These are phyloP conservation scores for Grosmannia clavigera DNA, from an alignment of 2,329 filamentous ascomycete genomes.

Conservation along the genomic window DNA sequence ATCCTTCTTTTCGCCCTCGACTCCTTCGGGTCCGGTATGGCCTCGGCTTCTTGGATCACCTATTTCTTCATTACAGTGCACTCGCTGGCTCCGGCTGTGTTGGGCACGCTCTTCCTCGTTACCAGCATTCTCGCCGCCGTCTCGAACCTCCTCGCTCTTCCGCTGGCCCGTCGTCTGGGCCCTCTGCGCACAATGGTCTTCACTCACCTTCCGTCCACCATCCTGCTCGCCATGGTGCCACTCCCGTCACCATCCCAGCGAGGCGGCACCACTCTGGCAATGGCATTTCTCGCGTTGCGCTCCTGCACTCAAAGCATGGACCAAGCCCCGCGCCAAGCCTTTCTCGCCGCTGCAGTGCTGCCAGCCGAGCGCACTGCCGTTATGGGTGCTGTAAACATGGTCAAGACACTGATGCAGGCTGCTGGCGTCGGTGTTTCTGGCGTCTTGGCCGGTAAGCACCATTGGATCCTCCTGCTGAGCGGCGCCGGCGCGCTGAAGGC, in stretches of 20 bases:
- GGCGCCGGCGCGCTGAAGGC: slow-evolving; percentile 12
- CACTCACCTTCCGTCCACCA: slow-evolving; percentile 56
- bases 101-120: slow-evolving; percentile 43
- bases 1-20: slow-evolving; percentile 26
- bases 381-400: slow-evolving; percentile 57
- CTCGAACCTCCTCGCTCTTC: slow-evolving; percentile 40
- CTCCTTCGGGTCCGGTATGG: slow-evolving; percentile 31
- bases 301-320: slow-evolving; percentile 58
- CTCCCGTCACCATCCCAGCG: slow-evolving; percentile 2
- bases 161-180: slow-evolving; percentile 28
- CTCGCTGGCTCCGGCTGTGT: slow-evolving; percentile 31
- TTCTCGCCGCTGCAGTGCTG: slow-evolving; percentile 52
- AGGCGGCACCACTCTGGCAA: slow-evolving; percentile 6
- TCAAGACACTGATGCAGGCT: slow-evolving; percentile 53
- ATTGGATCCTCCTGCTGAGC: slow-evolving; percentile 9
- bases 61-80: slow-evolving; percentile 41
- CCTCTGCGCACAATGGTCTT: slow-evolving; percentile 52
- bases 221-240: slow-evolving; percentile 49
- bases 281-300: slow-evolving; percentile 49
- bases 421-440: slow-evolving; percentile 53
- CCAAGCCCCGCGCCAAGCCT: slow-evolving; percentile 55
- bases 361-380: slow-evolving; percentile 57
- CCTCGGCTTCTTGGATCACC: slow-evolving; percentile 43
- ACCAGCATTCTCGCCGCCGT: slow-evolving; percentile 37
- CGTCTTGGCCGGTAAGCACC: slow-evolving; percentile 34